These are phyloP conservation scores for Globisporangium cylindrosporum DNA, from an alignment of 352 stramenopile species.

Conservation along the genomic window DNA sequence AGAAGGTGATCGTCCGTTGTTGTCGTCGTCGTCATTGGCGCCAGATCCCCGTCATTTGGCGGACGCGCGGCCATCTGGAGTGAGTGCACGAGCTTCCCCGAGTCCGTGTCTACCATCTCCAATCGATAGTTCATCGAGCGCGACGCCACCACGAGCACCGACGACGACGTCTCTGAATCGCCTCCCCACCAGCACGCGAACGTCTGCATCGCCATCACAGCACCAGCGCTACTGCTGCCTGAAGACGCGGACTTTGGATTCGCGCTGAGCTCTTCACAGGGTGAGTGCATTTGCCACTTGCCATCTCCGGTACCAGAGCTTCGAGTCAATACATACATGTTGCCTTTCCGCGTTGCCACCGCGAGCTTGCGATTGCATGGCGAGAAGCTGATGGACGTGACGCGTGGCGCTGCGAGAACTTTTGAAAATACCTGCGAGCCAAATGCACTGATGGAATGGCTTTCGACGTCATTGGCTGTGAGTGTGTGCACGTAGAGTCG, in stretches of 20 bases:
- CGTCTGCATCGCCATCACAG: conserved; percentile 37
- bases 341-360: conserved; percentile 56
- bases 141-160: conserved; percentile 45
- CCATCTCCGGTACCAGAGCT: neutral
- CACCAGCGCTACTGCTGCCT: conserved; percentile 8
- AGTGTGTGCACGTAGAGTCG: conserved; percentile 42
- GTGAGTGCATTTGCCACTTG: conserved; percentile 27
- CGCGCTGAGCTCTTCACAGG: conserved; percentile 28
- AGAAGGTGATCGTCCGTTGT: conserved; percentile 20
- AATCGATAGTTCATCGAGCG: conserved; percentile 28
- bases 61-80: conserved; percentile 24
- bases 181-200: conserved; percentile 48
- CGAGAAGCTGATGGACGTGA: conserved; percentile 57
- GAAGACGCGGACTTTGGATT: conserved; percentile 39
- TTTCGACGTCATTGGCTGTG: conserved; percentile 1
- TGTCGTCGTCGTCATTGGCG: neutral
- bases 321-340: conserved; percentile 50
- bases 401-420: conserved; percentile 45
- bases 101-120: conserved; percentile 49
- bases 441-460: conserved; percentile 13
- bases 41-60: neutral
- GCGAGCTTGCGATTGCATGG: conserved; percentile 26
- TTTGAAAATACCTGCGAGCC: conserved; percentile 26
- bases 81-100: conserved; percentile 41
- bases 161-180: neutral